Evolutionary conservation across 2,329 filamentous ascomycete genomes (phyloP).

Genomic region (Trichoderma sp.): DNA sequence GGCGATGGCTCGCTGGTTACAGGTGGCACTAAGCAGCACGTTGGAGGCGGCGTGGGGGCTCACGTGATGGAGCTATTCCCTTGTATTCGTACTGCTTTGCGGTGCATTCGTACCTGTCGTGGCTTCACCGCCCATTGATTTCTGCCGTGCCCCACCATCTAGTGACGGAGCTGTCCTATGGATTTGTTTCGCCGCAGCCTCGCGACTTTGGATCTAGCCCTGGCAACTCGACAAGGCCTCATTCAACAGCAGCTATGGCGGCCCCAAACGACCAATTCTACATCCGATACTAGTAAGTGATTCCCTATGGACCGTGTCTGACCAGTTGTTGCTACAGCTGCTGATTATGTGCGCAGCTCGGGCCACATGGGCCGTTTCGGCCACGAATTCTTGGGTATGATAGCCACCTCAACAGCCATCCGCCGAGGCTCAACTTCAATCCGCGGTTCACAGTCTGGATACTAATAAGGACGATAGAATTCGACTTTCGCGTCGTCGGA

Average conservation of each 20-base stretch:
- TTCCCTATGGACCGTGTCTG: no score
- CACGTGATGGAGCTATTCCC: constrained; percentile 31
- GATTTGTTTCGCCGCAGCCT: constrained; percentile 3
- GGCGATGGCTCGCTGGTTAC: constrained; percentile 31
- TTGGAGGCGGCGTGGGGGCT: constrained; percentile 21
- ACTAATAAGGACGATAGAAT: constrained; percentile 59
- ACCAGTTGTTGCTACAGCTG: neutral
- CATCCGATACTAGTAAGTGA: constrained; percentile 84
- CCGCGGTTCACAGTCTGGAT: neutral
- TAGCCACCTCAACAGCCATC: neutral
- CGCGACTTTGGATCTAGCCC: constrained; percentile 13
- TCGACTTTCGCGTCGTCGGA: constrained; percentile 89
- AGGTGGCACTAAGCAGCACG: constrained; percentile 40
- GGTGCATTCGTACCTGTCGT: neutral
- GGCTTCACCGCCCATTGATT: constrained; percentile 15
- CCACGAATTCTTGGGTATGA: constrained; percentile 88
- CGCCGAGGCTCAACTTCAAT: neutral
- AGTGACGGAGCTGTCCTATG: constrained; percentile 11
- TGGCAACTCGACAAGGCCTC: neutral
- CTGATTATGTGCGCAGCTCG: constrained; percentile 58
- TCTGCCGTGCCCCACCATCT: constrained; percentile 24
- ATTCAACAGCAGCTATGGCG: constrained; percentile 51
- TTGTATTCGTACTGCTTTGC: neutral
- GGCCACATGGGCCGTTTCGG: constrained; percentile 96
- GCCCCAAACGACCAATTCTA: constrained; percentile 82